A percentile compares a stretch with the other conserved stretches of the same genome.
Conservation (phyloP, 2,329 filamentous ascomycete genomes). For the Aspergillus unguis region DNA sequence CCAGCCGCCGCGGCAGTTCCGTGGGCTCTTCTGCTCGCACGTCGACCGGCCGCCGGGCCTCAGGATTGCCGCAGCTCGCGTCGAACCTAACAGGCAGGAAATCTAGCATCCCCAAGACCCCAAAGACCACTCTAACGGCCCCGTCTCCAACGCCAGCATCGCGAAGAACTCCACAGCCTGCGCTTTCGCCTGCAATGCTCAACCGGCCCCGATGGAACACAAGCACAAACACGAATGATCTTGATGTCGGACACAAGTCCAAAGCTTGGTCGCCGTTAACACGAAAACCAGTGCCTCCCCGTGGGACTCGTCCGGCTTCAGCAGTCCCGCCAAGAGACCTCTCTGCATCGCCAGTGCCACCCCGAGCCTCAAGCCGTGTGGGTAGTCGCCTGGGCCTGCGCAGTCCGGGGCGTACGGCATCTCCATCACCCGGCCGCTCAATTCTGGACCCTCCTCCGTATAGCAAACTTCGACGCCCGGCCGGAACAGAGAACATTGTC, state of each 20-base stretch:
- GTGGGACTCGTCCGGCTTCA: slow-evolving; percentile 38
- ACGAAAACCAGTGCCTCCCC: slow-evolving; percentile 31
- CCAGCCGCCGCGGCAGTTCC: slow-evolving; percentile 48
- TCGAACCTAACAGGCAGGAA: slow-evolving; percentile 32
- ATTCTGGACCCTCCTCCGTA: slow-evolving; percentile 43
- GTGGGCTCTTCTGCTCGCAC: slow-evolving; percentile 41
- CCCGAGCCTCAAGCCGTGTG: slow-evolving; percentile 34
- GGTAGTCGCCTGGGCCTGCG: slow-evolving; percentile 33
- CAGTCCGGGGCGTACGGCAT: slow-evolving; percentile 28
- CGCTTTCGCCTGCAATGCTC: slow-evolving; percentile 42
- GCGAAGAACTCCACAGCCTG: slow-evolving; percentile 40
- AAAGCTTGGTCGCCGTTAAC: slow-evolving; percentile 60
- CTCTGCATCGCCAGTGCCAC: slow-evolving; percentile 39
- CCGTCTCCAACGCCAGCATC: slow-evolving; percentile 43
- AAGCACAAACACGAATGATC: slow-evolving; percentile 64
- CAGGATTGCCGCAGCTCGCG: slow-evolving; percentile 44
- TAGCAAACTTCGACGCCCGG: slow-evolving; percentile 36
- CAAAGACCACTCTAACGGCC: slow-evolving; percentile 26
- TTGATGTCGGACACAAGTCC: slow-evolving; percentile 67
- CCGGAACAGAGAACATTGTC: slow-evolving; percentile 19
- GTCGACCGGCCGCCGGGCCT: slow-evolving; percentile 45
- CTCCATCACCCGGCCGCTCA: slow-evolving; percentile 26
- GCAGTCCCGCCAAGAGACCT: slow-evolving; percentile 43
- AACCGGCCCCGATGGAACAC: slow-evolving; percentile 70
- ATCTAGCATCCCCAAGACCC: slow-evolving; percentile 34